Percentiles rank a stretch among this genome's conserved stretches.
These are phyloP conservation scores for Aspergillus affinis DNA, from an alignment of 495 filamentous ascomycete genomes.

Conservation along the genomic window DNA sequence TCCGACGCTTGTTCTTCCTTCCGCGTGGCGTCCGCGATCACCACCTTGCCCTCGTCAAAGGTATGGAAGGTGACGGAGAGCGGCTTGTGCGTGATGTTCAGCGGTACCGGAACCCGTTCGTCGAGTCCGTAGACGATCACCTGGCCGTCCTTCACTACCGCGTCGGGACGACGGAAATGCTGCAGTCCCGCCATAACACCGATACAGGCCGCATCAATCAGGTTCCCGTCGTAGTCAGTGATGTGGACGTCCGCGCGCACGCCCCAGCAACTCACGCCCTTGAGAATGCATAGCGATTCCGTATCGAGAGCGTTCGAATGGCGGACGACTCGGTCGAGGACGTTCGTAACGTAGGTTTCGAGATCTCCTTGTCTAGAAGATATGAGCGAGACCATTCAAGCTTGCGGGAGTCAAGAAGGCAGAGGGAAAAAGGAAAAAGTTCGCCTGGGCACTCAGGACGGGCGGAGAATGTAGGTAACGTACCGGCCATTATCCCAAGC, in stretches of 20 bases:
- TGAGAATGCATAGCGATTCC: constrained; percentile 90
- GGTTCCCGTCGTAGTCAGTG: constrained; percentile 81
- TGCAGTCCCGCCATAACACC: constrained; percentile 81
- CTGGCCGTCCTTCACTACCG: constrained; percentile 75
- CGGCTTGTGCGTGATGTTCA: constrained; percentile 87
- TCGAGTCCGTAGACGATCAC: constrained; percentile 76
- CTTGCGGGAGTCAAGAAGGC: constrained; percentile 6
- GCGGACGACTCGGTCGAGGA: constrained; percentile 90
- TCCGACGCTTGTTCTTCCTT: constrained; percentile 85
- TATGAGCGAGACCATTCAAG: constrained; percentile 1
- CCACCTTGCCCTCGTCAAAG: constrained; percentile 65
- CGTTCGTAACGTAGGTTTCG: constrained; percentile 79
- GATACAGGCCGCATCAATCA: constrained; percentile 82
- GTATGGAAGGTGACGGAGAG: constrained; percentile 83
- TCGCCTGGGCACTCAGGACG: background rate
- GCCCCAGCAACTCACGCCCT: constrained; percentile 85
- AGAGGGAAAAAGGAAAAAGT: constrained; percentile 9
- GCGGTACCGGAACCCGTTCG: constrained; percentile 86
- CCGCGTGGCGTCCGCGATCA: constrained; percentile 74
- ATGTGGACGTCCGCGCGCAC: constrained; percentile 89
- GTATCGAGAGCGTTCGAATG: constrained; percentile 89
- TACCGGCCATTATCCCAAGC: constrained; percentile 84
- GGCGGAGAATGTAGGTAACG: constrained; percentile 15
- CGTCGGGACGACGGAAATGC: constrained; percentile 88
- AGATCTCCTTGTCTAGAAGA: constrained; percentile 62